Evolutionary conservation across 441 rosid genomes (phyloP), one percentile per base, ranked within the genome.

Genomic region (Pelargonium fulgidum): DNA sequence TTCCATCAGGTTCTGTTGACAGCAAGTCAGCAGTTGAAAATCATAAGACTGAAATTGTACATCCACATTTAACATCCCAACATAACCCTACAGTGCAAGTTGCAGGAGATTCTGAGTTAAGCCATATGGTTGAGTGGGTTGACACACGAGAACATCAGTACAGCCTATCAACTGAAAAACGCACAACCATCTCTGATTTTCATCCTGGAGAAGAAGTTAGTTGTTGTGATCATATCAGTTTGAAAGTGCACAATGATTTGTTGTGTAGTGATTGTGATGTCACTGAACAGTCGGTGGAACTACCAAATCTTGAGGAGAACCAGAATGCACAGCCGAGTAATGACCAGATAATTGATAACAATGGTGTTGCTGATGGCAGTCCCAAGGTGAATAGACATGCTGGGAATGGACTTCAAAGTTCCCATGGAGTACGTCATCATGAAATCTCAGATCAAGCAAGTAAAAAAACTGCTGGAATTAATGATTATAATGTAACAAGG

Each of bases 381-480:
- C 67, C 64, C 22, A 47, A 73, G 26, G 75, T 29, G 47, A 67
- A 62, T 45, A 19, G 52, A 66, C 33, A 26, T 67, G 64, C 65
- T 68, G 77, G 33, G 64, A 69, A 44, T 58, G 72, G 26, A 77
- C 14, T 26, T 24, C 72, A 69, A 78, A 65, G 45, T 68, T 17
- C 68, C 72, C 68, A 44, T 26, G 72, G 36, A 73, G 62, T 64
- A 22, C 42, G 19, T 71, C 73, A 70, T 59, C 65, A 62, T 67
- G 70, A 82, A 63, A 70, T 56, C 14, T 29, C 16, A 59, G 83
- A 78, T 62, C 77, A 75, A 76, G 71, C 70, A 65, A 73, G 68
- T 74, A 80, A 81, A 68, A 78, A 59, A 72, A 67, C 73, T 68
- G 72, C 69, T 41, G 71, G 64, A 33, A 72, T 62, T 68, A 69